Evolutionary conservation across 2,329 filamentous ascomycete genomes (phyloP).

Genomic region (Hymenoscyphus albidus): DNA sequence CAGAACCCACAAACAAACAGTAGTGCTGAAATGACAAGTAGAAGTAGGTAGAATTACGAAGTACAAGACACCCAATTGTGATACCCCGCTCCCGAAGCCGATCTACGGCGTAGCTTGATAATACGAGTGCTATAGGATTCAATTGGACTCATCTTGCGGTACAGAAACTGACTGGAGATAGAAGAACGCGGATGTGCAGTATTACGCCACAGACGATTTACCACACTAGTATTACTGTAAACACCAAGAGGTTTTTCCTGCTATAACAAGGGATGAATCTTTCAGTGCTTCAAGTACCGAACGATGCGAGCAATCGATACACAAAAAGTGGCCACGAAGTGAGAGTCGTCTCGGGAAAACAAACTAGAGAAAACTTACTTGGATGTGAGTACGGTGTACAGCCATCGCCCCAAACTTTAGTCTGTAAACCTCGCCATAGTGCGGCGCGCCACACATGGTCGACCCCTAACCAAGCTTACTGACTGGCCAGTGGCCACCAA

Average conservation of each 20-base stretch:
- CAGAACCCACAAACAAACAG: conserved; percentile 1
- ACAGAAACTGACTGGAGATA: neutral
- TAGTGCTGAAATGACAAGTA: conserved; percentile 1
- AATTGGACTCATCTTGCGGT: neutral
- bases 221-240: neutral
- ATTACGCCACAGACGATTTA: neutral
- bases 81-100: neutral
- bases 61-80: neutral
- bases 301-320: conserved; percentile 2
- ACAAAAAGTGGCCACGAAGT: neutral
- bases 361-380: neutral
- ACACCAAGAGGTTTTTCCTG: neutral
- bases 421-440: neutral
- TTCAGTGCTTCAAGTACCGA: neutral
- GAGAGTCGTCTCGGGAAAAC: neutral
- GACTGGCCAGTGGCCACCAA: neutral
- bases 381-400: no score
- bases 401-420: neutral
- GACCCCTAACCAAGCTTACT: neutral
- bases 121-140: neutral
- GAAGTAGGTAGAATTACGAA: neutral
- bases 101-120: conserved; percentile 4
- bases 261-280: neutral
- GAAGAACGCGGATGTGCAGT: neutral
- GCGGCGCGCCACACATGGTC: neutral